These are phyloP conservation scores for Russula sp. DNA, from an alignment of 768 basidiomycete species.

Conservation along the genomic window DNA sequence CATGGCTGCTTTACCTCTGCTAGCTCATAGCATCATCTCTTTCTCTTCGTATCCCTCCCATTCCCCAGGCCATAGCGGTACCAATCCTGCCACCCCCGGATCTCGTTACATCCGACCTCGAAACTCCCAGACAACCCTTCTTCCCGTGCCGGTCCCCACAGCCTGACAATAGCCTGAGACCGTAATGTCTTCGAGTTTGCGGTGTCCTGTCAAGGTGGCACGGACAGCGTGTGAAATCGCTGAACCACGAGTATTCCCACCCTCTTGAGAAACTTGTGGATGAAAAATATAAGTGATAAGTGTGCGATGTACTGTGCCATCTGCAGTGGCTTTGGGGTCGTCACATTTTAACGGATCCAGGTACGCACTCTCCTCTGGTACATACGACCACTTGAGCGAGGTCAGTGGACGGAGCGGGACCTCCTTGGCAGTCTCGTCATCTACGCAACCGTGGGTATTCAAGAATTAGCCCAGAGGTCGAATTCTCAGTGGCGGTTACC, in stretches of 20 bases:
- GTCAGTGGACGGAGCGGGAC: no score
- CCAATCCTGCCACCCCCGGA: not conserved
- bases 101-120: slow-evolving; percentile 29
- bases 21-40: slow-evolving; percentile 45
- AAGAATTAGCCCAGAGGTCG: no score
- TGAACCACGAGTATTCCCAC: slow-evolving; percentile 26
- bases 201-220: slow-evolving; percentile 44
- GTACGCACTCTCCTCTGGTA: slow-evolving; percentile 54
- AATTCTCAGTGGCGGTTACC: no score
- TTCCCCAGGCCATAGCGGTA: slow-evolving; percentile 5
- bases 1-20: slow-evolving; percentile 43
- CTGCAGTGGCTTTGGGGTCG: slow-evolving; percentile 53
- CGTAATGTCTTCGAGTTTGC: slow-evolving; percentile 45
- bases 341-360: slow-evolving; percentile 80
- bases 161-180: slow-evolving; percentile 51
- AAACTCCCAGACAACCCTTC: slow-evolving; percentile 49
- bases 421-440: no score
- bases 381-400: no score
- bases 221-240: slow-evolving; percentile 66
- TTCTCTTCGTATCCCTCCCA: slow-evolving; percentile 43
- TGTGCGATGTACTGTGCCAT: slow-evolving; percentile 58
- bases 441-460: no score
- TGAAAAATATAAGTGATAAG: slow-evolving; percentile 27
- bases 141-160: slow-evolving; percentile 62
- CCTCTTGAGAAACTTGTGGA: no score